These are phyloP conservation scores for Stachybotrys echinatus DNA, from an alignment of 2,329 filamentous ascomycete genomes.

Conservation along the genomic window DNA sequence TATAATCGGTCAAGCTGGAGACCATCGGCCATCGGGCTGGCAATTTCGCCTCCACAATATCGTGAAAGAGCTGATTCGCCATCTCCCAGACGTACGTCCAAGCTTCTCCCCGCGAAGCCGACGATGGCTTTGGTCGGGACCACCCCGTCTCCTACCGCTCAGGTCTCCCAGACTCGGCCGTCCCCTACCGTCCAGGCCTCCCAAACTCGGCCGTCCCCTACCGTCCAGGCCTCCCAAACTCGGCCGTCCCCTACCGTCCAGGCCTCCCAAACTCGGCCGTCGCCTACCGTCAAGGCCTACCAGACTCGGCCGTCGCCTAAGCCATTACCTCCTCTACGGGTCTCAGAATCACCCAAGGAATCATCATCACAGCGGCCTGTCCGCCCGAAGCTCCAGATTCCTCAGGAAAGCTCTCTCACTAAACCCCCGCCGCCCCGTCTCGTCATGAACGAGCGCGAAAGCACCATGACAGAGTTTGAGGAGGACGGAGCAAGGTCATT, in stretches of 20 bases:
- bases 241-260: slow-evolving; percentile 4
- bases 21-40: slow-evolving; percentile 37
- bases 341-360: slow-evolving; percentile 3
- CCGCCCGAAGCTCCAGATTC: slow-evolving; percentile 23
- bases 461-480: slow-evolving; percentile 48
- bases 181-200: too few species aligned
- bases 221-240: not conserved
- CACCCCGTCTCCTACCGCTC: not conserved
- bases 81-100: slow-evolving; percentile 30
- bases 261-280: slow-evolving; percentile 2
- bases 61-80: slow-evolving; percentile 13
- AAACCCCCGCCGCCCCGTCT: slow-evolving; percentile 2
- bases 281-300: slow-evolving; percentile 5
- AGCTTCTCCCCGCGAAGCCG: slow-evolving; percentile 41
- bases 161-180: not conserved
- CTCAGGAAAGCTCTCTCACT: slow-evolving; percentile 7
- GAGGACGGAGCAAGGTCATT: slow-evolving; percentile 37
- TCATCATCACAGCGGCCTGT: slow-evolving; percentile 9
- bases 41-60: slow-evolving; percentile 29
- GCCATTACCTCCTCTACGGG: too few species aligned
- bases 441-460: slow-evolving; percentile 25
- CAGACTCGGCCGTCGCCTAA: slow-evolving; percentile 2
- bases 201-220: too few species aligned
- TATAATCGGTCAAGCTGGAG: slow-evolving; percentile 25
- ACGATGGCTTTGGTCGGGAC: slow-evolving; percentile 25